Base-by-base conservation (phyloP, 2,329 filamentous ascomycete genomes). In the Hymenoscyphus scutula region DNA sequence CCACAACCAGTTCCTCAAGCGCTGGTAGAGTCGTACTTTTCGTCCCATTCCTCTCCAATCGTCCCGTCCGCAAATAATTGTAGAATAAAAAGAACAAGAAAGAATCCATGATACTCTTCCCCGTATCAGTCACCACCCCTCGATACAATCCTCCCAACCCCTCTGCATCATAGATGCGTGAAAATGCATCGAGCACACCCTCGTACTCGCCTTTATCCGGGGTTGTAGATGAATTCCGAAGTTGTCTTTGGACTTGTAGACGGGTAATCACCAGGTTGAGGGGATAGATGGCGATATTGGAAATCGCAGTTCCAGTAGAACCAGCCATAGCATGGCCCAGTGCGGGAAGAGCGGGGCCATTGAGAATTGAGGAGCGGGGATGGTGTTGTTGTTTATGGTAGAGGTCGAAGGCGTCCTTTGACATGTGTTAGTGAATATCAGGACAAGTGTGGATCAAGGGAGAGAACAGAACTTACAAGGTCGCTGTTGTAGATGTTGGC, bases 71-170 rank as follows among this genome's bases (percentile, higher is more conserved):
- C 61, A 79, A 72, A 69, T 77, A 78, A 66, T 82, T 90, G 77
- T 96, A 96, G 63, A 90, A 88, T 19, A 94, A 82, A 77, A 96
- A 96, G 80, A 96, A 96, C 58, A 96, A 80, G 73, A 95, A 94
- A 62, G 89, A 90, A 77, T 95, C 91, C 32, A 85, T 81, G 25
- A 88, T 80, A 27, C 85, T 87, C 74, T 90, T 91, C 70, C 79
- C 81, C 11, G 88, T 84, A 71, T 90, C 88, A 38, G 84, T 81
- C 6, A 81, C 76, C 1, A 89, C 74, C 29, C 89, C 89, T 27
- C 80, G 82, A 72, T 90, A 97, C 67, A 96, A 87, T 0, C 88
- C 90, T 58, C 74, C 73, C 19, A 88, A 67, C n/a, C 89, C 86
- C 32, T 92, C 89, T 34, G 83, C 79, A 37, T 80, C 77, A 70